These are phyloP conservation scores for Diaporthe humulicola DNA, from an alignment of 2,329 filamentous ascomycete species.

Conservation along the genomic window DNA sequence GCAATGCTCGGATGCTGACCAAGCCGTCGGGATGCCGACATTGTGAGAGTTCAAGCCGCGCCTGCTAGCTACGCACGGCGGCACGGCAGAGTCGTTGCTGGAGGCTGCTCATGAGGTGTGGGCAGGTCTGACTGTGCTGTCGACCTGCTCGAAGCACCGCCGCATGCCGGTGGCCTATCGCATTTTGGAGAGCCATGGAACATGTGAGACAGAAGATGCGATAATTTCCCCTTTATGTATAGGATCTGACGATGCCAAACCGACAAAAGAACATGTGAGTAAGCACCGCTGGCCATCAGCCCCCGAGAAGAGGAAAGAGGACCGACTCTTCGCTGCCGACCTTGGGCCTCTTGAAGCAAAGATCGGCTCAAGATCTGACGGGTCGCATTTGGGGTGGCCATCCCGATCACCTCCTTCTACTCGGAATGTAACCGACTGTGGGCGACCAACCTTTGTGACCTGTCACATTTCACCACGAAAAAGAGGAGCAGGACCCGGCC, in stretches of 20 bases:
- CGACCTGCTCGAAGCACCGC: not conserved
- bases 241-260: conserved; percentile 23
- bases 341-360: conserved; percentile 30
- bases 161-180: not conserved
- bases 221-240: conserved; percentile 18
- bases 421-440: conserved; percentile 38
- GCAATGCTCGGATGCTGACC: conserved; percentile 14
- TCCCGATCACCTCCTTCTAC: conserved; percentile 33
- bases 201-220: conserved; percentile 34
- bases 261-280: not conserved
- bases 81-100: not conserved
- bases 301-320: conserved; percentile 29
- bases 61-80: not conserved
- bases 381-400: conserved; percentile 21
- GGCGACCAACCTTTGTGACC: conserved; percentile 35
- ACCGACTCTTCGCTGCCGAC: conserved; percentile 2
- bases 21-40: conserved; percentile 26
- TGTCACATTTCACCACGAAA: conserved; percentile 38
- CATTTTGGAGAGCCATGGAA: not conserved
- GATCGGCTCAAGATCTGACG: conserved; percentile 38
- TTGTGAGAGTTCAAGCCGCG: not conserved
- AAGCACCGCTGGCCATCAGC: conserved; percentile 16
- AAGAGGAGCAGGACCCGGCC: conserved; percentile 26
- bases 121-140: conserved; percentile 16
- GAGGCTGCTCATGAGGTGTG: not conserved